Evolutionary conservation across 2,329 filamentous ascomycete genomes (phyloP).

Genomic region (Aureobasidium sp.): DNA sequence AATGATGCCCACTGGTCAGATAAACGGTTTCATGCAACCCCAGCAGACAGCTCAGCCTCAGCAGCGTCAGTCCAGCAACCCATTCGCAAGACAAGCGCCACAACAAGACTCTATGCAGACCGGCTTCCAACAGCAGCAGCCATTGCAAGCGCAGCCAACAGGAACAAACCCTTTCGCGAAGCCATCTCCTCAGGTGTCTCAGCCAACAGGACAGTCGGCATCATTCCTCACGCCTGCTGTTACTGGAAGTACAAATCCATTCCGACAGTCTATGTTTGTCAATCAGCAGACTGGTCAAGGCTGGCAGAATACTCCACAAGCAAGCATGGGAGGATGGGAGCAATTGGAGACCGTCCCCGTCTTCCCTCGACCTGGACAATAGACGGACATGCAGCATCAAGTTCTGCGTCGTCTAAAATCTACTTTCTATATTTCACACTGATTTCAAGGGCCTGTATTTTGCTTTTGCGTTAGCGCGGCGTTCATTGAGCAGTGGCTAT

Average conservation of each 20-base stretch:
- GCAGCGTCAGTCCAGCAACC: conserved; percentile 35
- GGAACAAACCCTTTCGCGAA: conserved; percentile 64
- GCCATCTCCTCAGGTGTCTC: conserved; percentile 42
- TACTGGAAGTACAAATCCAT: conserved; percentile 89
- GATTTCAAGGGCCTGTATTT: not conserved
- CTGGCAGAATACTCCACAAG: conserved; percentile 70
- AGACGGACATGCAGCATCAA: not conserved
- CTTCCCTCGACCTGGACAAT: conserved; percentile 69
- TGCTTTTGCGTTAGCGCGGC: conserved; percentile 15
- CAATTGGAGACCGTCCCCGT: conserved; percentile 71
- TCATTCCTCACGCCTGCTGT: conserved; percentile 54
- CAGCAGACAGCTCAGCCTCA: conserved; percentile 20
- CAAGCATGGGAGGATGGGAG: conserved; percentile 74
- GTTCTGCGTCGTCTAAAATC: not conserved
- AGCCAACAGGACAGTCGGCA: conserved; percentile 32
- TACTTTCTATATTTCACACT: not conserved
- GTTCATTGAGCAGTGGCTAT: conserved; percentile 1
- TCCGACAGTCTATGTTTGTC: conserved; percentile 83
- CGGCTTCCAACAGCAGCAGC: conserved; percentile 19
- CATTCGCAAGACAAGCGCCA: conserved; percentile 56
- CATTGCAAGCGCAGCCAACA: conserved; percentile 52
- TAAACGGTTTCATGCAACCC: conserved; percentile 14
- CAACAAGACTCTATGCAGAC: conserved; percentile 26
- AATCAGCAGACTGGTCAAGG: conserved; percentile 82
- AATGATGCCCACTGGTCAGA: conserved; percentile 53